Base-by-base conservation (phyloP, 2,329 filamentous ascomycete genomes). In the Phialemoniopsis sp. region DNA sequence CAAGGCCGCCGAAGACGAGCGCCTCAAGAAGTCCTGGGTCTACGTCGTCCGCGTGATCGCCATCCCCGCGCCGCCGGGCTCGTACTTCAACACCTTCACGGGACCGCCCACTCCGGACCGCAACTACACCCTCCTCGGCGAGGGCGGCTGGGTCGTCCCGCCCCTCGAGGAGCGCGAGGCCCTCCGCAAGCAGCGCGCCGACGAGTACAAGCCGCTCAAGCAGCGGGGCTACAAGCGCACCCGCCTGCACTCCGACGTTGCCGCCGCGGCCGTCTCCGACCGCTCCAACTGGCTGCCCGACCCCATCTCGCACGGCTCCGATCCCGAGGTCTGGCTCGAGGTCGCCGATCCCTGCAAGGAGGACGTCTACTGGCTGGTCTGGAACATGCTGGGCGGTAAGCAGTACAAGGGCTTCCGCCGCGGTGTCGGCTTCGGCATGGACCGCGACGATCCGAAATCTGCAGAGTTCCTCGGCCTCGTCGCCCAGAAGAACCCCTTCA, bases 341-440 rank as follows among this genome's bases (percentile, higher is more conserved):
- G 40, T 42, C 9, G 38, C 40, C 16, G 52, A 56, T 9, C 52
- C 53, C 9, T 39, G 36, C 13, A 37, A 47, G 8, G 52, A 54
- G 42, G 52, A 56, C 35, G 47, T 56, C 10, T 44, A 50, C 35
- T 50, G 45, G 40, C 49, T 56, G 51, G 42, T 44, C 2, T 54
- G 46, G 46, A 42, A 47, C 40, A 44, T 56, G 10, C 8, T 52
- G 15, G 32, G 32, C 4, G 49, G 47, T 19, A 41, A 33, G 30
- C 39, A 45, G 34, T 54, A 38, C 32, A 21, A 45, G 3, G 49
- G 50, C 8, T 50, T 56, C 41, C 36, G 43, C 8, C 21, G 36
- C 4, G 46, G 51, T 4, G 9, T 18, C 5, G 48, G 46, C 14
- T 51, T 52, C 13, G 44, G 47, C 9, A 13, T 40, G 4, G 10